Conservation (phyloP, 2,329 filamentous ascomycete species). For the Epichloe aotearoae region DNA sequence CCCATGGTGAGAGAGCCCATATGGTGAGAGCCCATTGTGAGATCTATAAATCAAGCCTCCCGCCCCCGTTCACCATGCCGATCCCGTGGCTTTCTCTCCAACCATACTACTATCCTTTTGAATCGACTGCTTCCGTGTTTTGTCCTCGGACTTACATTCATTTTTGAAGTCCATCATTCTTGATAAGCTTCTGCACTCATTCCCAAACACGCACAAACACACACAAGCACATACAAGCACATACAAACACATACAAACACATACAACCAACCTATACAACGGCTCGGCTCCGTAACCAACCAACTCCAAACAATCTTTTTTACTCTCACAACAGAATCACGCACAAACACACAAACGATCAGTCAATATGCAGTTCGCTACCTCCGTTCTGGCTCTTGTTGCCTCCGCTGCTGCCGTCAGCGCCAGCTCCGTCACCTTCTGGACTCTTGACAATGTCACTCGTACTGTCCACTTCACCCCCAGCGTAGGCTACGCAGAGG, state of each 20-base stretch:
- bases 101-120: background rate
- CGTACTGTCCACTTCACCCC: constrained; percentile 39
- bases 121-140: constrained; percentile 1
- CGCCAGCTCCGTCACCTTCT: constrained; percentile 42
- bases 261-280: background rate
- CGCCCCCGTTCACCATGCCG: background rate
- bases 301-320: constrained; percentile 7
- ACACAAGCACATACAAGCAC: background rate
- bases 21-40: background rate
- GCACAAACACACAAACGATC: background rate
- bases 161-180: constrained; percentile 13
- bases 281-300: constrained; percentile 5
- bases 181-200: constrained; percentile 3
- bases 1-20: background rate
- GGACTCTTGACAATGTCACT: constrained; percentile 39
- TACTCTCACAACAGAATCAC: constrained; percentile 3
- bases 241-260: no score
- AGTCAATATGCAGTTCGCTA: constrained; percentile 42
- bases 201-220: background rate
- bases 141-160: constrained; percentile 12
- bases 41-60: constrained; percentile 4
- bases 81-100: background rate
- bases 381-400: constrained; percentile 29
- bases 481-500: constrained; percentile 21
- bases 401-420: constrained; percentile 28